A percentile compares a stretch with the other conserved stretches of the same genome.
Conservation (phyloP, 768 basidiomycete species). For the Steccherinum ochraceum region DNA sequence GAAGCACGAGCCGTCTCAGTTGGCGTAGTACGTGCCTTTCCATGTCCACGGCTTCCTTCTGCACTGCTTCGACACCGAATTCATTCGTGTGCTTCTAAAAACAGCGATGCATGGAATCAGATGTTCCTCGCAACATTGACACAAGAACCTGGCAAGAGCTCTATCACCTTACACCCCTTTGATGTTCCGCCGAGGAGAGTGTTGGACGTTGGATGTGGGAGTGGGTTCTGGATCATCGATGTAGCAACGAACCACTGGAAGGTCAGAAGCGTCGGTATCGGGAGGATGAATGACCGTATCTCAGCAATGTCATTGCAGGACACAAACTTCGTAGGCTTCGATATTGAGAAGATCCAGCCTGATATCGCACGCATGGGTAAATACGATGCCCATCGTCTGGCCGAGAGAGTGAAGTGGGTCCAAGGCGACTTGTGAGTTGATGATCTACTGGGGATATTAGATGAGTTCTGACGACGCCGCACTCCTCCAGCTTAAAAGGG, state of each 20-base stretch:
- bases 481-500: conserved; percentile 54
- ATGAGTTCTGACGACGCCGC: no score
- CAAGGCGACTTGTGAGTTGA: conserved; percentile 61
- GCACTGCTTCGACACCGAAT: neutral
- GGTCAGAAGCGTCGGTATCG: conserved; percentile 30
- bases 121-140: conserved; percentile 44
- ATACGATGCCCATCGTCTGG: conserved; percentile 7
- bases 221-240: conserved; percentile 65
- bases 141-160: neutral
- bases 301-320: conserved; percentile 22
- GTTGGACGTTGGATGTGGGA: conserved; percentile 69
- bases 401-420: conserved; percentile 55
- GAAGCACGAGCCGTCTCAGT: conserved; percentile 38
- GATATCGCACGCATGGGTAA: conserved; percentile 28
- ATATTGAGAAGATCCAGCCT: conserved; percentile 51
- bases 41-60: neutral
- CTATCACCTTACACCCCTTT: conserved; percentile 49
- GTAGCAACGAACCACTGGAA: conserved; percentile 57
- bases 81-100: neutral
- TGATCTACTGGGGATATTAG: no score
- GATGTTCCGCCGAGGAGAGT: conserved; percentile 42
- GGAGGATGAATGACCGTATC: neutral
- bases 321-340: conserved; percentile 53
- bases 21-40: conserved; percentile 45
- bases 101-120: conserved; percentile 67